Evolutionary conservation across 345 rosid genomes (phyloP).

Genomic region (Bruguiera parviflora): DNA sequence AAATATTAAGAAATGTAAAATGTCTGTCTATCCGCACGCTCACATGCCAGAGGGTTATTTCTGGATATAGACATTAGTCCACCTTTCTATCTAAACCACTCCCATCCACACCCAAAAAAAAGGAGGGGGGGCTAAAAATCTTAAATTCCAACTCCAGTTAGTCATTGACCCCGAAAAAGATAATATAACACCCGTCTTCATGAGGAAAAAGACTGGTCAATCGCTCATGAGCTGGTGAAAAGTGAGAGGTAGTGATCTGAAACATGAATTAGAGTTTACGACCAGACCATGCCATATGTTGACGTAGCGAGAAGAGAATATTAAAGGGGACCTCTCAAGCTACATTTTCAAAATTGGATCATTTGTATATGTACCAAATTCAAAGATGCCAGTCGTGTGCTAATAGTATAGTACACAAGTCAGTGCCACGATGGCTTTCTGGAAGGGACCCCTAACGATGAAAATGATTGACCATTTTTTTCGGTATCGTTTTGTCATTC

Average conservation of each 20-base stretch:
- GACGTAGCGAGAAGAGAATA: neutral
- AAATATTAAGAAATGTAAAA: neutral
- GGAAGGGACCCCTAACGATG: slow-evolving; percentile 19
- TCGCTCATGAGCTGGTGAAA: neutral
- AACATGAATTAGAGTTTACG: neutral
- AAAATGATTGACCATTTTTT: slow-evolving; percentile 19
- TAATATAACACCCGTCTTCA: no score
- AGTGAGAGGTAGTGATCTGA: neutral
- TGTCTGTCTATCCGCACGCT: neutral
- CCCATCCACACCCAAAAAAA: no score
- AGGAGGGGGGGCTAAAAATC: no score
- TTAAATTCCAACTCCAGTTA: no score
- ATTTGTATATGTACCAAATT: slow-evolving; percentile 3
- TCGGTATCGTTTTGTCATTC: neutral
- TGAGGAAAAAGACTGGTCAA: neutral
- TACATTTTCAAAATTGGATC: no score
- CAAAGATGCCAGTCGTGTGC: slow-evolving; percentile 49
- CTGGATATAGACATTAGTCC: no score
- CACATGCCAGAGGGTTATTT: no score
- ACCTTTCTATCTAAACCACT: no score
- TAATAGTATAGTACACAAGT: slow-evolving; percentile 3
- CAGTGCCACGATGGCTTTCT: slow-evolving; percentile 25
- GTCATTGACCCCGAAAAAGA: no score
- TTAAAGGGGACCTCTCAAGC: neutral
- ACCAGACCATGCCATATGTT: neutral